A percentile compares a stretch with the other conserved stretches of the same genome.
These are phyloP conservation scores for Rhazya stricta DNA, from an alignment of 257 asterid species.

Conservation along the genomic window DNA sequence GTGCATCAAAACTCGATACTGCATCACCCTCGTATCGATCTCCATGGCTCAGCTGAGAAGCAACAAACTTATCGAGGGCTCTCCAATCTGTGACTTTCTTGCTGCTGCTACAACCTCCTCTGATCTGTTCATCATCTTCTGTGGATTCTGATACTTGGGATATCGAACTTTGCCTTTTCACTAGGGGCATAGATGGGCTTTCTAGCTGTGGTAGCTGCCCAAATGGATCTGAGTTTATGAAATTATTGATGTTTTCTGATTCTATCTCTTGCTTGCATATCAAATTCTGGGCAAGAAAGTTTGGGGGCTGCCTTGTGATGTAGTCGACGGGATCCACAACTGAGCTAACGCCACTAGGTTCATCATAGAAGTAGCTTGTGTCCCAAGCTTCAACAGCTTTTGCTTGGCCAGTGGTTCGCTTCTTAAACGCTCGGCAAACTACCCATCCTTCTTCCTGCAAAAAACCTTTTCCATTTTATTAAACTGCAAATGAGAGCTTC, in stretches of 20 bases:
- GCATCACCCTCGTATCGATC: slow-evolving; percentile 11
- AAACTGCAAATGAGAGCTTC: neutral
- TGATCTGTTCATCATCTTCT: slow-evolving; percentile 17
- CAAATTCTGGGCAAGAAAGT: slow-evolving; percentile 25
- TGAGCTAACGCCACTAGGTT: slow-evolving; percentile 25
- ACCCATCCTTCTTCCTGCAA: slow-evolving; percentile 80
- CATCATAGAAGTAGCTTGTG: slow-evolving; percentile 41
- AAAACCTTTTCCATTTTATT: neutral
- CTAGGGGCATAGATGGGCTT: slow-evolving; percentile 37
- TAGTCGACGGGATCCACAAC: slow-evolving; percentile 32
- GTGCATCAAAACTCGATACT: slow-evolving; percentile 24
- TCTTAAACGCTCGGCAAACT: slow-evolving; percentile 70
- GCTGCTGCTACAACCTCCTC: neutral
- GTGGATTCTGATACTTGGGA: slow-evolving; percentile 12
- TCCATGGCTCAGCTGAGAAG: slow-evolving; percentile 66
- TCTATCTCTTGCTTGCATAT: slow-evolving; percentile 50
- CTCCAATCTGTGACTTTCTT: slow-evolving; percentile 64
- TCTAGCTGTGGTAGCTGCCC: slow-evolving; percentile 57
- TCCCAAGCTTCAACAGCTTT: slow-evolving; percentile 46
- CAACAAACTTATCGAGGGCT: slow-evolving; percentile 66
- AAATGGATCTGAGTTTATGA: slow-evolving; percentile 34
- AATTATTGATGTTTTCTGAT: slow-evolving; percentile 25
- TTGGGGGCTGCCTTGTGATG: slow-evolving; percentile 26
- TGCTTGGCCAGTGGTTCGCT: slow-evolving; percentile 41
- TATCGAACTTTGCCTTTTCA: slow-evolving; percentile 26